Conservation (phyloP, 306 rosid genomes). For the Boehmeria nivea region DNA sequence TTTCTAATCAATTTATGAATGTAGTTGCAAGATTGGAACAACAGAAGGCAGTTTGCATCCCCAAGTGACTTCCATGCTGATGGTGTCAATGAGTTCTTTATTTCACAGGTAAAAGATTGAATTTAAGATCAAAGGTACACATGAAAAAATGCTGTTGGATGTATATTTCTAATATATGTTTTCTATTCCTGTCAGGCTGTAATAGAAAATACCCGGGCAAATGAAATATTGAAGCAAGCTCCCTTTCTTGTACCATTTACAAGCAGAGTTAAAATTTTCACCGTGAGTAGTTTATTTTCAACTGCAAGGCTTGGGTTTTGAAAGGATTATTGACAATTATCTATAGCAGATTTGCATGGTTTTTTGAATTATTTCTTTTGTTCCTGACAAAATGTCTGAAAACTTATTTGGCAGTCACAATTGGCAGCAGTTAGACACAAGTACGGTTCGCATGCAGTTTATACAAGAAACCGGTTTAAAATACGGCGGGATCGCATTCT, state of each 20-base stretch:
- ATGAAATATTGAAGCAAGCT: conserved; percentile 88
- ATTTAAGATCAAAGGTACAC: conserved; percentile 12
- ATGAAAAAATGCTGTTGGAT: conserved; percentile 3
- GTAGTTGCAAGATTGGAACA: conserved; percentile 99
- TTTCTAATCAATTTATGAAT: conserved; percentile 11
- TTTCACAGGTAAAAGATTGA: conserved; percentile 72
- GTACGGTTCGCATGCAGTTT: conserved; percentile 57
- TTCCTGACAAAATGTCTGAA: conserved; percentile 6
- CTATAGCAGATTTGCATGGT: background rate
- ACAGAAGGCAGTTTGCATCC: conserved; percentile 76
- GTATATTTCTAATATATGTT: conserved; percentile 2
- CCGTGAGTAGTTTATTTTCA: conserved; percentile 46
- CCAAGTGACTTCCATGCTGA: conserved; percentile 92
- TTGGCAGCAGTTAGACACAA: conserved; percentile 80
- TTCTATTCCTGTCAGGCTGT: conserved; percentile 50
- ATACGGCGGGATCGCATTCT: conserved; percentile 84
- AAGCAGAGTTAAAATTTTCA: conserved; percentile 94
- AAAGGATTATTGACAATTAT: background rate
- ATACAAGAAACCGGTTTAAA: conserved; percentile 78
- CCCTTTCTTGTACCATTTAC: conserved; percentile 95
- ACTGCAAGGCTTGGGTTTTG: conserved; percentile 4
- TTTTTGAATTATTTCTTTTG: background rate
- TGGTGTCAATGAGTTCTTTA: conserved; percentile 92
- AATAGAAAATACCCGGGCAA: conserved; percentile 74
- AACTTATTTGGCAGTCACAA: conserved; percentile 72